phyloP scores from a whole-genome alignment of 495 filamentous ascomycete species.

The Daldinia loculata region DNA sequence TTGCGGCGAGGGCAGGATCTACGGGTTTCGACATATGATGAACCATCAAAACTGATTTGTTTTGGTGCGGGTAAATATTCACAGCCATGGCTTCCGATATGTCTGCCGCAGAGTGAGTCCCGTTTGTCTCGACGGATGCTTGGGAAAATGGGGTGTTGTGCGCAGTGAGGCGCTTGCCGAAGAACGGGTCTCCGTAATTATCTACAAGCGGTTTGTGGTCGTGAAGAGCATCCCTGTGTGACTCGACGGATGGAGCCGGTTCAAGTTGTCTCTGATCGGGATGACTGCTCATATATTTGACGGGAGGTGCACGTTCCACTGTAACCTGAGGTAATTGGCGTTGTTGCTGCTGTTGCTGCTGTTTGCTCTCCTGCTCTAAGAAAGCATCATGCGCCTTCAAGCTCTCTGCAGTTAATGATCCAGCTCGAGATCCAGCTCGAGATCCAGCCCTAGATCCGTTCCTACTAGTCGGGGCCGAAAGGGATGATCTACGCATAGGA shows the following conservation, averaged over 20 bases:
- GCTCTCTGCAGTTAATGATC: slow-evolving; percentile 72
- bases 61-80: slow-evolving; percentile 86
- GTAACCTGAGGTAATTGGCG: slow-evolving; percentile 40
- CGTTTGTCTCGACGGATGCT: slow-evolving; percentile 64
- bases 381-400: slow-evolving; percentile 66
- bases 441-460: slow-evolving; percentile 68
- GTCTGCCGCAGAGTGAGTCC: slow-evolving; percentile 59
- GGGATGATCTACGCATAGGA: slow-evolving; percentile 68
- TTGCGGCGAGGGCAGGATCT: slow-evolving; percentile 35
- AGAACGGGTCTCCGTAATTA: slow-evolving; percentile 62
- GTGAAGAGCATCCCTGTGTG: slow-evolving; percentile 43
- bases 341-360: slow-evolving; percentile 36
- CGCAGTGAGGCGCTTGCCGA: slow-evolving; percentile 61
- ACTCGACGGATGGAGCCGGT: slow-evolving; percentile 46
- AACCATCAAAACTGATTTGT: slow-evolving; percentile 79
- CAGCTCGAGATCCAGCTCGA: slow-evolving; percentile 56
- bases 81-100: slow-evolving; percentile 83
- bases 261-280: slow-evolving; percentile 46
- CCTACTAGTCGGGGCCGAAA: slow-evolving; percentile 75
- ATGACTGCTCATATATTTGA: slow-evolving; percentile 40
- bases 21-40: slow-evolving; percentile 66
- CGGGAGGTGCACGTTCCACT: slow-evolving; percentile 41
- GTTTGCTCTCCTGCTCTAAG: slow-evolving; percentile 43
- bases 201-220: slow-evolving; percentile 53
- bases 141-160: slow-evolving; percentile 67